A percentile compares a stretch with the other conserved stretches of the same genome.
These are phyloP conservation scores for Phytopythium delawarense DNA, from an alignment of 352 stramenopile genomes.

Conservation along the genomic window DNA sequence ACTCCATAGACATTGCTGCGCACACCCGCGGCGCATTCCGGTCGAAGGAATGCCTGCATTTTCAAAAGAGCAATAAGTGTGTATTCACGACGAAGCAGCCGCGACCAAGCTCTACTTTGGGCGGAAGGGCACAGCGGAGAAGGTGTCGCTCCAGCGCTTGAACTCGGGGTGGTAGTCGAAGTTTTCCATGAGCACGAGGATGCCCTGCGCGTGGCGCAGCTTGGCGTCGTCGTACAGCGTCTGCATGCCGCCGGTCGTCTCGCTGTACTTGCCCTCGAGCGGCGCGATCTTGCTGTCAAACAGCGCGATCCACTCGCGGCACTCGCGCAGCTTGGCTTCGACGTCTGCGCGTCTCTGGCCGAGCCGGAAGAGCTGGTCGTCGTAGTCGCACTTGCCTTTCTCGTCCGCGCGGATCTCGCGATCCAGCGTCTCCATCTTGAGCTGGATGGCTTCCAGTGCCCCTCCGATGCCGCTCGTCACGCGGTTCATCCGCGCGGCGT, in stretches of 20 bases:
- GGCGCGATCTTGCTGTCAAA: conserved; percentile 75
- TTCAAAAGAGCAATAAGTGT: not conserved
- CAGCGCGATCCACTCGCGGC: conserved; percentile 52
- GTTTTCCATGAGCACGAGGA: conserved; percentile 82
- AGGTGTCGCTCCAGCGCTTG: conserved; percentile 85
- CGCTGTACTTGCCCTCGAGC: conserved; percentile 61
- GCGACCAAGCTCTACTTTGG: conserved; percentile 30
- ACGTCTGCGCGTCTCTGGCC: conserved; percentile 47
- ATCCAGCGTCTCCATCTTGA: conserved; percentile 56
- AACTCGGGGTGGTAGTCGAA: conserved; percentile 90
- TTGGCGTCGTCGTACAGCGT: conserved; percentile 86
- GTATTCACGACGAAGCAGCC: not conserved
- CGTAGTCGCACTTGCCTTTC: conserved; percentile 77
- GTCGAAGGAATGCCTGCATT: conserved; percentile 1
- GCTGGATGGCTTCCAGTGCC: conserved; percentile 52
- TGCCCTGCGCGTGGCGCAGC: conserved; percentile 72
- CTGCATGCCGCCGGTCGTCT: conserved; percentile 75
- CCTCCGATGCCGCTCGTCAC: conserved; percentile 65
- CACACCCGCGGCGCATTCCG: not conserved
- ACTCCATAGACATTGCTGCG: not conserved
- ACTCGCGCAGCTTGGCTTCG: conserved; percentile 45
- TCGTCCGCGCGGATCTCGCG: conserved; percentile 69
- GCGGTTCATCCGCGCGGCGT: conserved; percentile 67
- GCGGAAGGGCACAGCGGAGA: conserved; percentile 77
- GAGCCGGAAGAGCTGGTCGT: conserved; percentile 69